These are phyloP conservation scores for Boletus rubroflammeus DNA, from an alignment of 768 basidiomycete genomes.

Conservation along the genomic window DNA sequence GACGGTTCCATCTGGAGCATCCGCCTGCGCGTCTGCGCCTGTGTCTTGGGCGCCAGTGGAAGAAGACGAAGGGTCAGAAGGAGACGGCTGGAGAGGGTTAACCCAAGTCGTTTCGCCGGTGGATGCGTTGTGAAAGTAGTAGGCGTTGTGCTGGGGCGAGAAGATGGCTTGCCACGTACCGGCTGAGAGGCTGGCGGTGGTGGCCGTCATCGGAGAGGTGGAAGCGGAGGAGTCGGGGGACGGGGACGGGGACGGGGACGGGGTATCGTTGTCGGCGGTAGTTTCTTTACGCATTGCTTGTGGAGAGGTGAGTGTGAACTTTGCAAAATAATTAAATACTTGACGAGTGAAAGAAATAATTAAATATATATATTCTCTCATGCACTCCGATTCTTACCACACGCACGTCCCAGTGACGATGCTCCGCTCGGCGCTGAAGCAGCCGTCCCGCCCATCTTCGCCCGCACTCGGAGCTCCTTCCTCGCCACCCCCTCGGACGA, in stretches of 20 bases:
- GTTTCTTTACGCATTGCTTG: conserved; percentile 7
- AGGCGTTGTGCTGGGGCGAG: conserved; percentile 71
- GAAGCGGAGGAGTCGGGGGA: neutral
- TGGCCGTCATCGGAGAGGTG: neutral
- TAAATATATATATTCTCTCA: neutral
- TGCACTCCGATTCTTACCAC: conserved; percentile 5
- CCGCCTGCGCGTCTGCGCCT: conserved; percentile 23
- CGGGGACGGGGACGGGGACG: neutral
- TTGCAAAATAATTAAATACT: too few relatives aligned
- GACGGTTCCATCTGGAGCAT: conserved; percentile 13
- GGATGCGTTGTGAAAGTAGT: conserved; percentile 78
- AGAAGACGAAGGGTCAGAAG: conserved; percentile 23
- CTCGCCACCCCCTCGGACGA: conserved; percentile 24
- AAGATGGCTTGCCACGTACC: conserved; percentile 77
- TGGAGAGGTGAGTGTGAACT: too few relatives aligned
- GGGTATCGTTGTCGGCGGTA: neutral
- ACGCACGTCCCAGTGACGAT: conserved; percentile 16
- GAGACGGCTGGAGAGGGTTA: conserved; percentile 58
- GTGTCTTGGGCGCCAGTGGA: conserved; percentile 15
- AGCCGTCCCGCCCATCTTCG: conserved; percentile 29
- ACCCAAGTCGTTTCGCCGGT: conserved; percentile 83
- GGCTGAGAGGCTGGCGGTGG: conserved; percentile 19
- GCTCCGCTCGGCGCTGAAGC: conserved; percentile 57
- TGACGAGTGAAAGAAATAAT: too few relatives aligned
- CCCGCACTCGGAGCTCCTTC: conserved; percentile 14